These are phyloP conservation scores for Daldinia eschscholtzii DNA, from an alignment of 2,329 filamentous ascomycete species.

Conservation along the genomic window DNA sequence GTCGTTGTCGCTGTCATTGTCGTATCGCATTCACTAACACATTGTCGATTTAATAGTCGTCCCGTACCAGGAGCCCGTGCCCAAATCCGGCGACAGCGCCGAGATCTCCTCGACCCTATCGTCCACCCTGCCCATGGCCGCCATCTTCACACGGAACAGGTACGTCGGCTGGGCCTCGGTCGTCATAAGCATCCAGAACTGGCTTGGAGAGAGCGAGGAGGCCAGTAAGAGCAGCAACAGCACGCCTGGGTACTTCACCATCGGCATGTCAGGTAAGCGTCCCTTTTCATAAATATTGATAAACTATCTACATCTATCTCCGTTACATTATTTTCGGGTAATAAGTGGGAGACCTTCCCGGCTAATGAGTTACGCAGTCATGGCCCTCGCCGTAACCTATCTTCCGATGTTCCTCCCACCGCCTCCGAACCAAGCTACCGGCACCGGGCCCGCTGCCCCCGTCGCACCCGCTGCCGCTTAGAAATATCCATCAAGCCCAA, in stretches of 20 bases:
- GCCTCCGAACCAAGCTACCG: conserved; percentile 50
- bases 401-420: conserved; percentile 65
- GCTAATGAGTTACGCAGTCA: conserved; percentile 58
- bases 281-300: no score
- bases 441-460: conserved; percentile 53
- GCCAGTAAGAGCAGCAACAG: conserved; percentile 71
- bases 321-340: no score
- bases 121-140: conserved; percentile 93
- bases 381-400: conserved; percentile 69
- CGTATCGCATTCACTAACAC: conserved; percentile 23
- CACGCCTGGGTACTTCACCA: conserved; percentile 79
- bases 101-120: conserved; percentile 79
- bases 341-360: neutral
- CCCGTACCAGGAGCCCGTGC: conserved; percentile 83
- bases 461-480: conserved; percentile 46
- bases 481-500: neutral
- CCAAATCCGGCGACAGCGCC: conserved; percentile 69
- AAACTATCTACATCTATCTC: no score
- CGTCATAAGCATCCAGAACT: conserved; percentile 79
- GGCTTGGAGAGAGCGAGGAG: conserved; percentile 80
- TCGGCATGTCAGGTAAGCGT: conserved; percentile 84
- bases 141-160: conserved; percentile 93
- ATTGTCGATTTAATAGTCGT: conserved; percentile 71
- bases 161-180: conserved; percentile 80
- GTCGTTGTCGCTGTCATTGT: conserved; percentile 8